Conservation (phyloP, 225 moss, liverwort and hornwort species). For the Anthoceros angustus region DNA sequence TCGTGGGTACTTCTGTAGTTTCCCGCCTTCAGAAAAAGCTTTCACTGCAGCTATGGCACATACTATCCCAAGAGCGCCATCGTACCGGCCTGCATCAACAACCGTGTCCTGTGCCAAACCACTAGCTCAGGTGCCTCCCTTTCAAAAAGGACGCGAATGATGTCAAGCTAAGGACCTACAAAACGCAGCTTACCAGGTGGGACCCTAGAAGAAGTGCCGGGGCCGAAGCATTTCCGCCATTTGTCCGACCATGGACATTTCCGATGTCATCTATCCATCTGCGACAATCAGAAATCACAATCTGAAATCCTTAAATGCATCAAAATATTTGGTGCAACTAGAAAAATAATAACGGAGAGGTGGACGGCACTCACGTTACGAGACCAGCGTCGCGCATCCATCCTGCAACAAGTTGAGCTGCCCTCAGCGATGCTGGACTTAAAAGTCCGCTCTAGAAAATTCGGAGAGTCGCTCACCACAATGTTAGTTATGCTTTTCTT, state of each 20-base stretch:
- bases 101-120: constrained; percentile 66
- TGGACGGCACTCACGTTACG: constrained; percentile 33
- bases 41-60: constrained; percentile 79
- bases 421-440: constrained; percentile 62
- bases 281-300: constrained; percentile 4
- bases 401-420: constrained; percentile 48
- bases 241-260: constrained; percentile 76
- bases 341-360: not conserved
- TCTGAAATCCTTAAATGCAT: not conserved
- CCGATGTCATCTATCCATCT: constrained; percentile 94
- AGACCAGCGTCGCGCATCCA: constrained; percentile 98
- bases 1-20: constrained; percentile 57
- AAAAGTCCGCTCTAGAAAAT: constrained; percentile 60
- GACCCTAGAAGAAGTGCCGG: constrained; percentile 92
- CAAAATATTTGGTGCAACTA: not conserved
- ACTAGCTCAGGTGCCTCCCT: not conserved
- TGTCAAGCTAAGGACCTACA: not conserved
- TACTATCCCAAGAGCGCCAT: constrained; percentile 69
- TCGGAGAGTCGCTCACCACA: constrained; percentile 12
- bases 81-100: constrained; percentile 66
- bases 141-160: not conserved
- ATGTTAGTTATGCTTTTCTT: no score
- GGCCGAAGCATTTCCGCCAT: constrained; percentile 63
- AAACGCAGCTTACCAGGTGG: constrained; percentile 43
- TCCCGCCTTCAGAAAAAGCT: constrained; percentile 43